Percentiles rank a stretch among this genome's conserved stretches.
Evolutionary conservation across 139 green algal genomes (phyloP).

Genomic region (Chlamydomonas urium): DNA sequence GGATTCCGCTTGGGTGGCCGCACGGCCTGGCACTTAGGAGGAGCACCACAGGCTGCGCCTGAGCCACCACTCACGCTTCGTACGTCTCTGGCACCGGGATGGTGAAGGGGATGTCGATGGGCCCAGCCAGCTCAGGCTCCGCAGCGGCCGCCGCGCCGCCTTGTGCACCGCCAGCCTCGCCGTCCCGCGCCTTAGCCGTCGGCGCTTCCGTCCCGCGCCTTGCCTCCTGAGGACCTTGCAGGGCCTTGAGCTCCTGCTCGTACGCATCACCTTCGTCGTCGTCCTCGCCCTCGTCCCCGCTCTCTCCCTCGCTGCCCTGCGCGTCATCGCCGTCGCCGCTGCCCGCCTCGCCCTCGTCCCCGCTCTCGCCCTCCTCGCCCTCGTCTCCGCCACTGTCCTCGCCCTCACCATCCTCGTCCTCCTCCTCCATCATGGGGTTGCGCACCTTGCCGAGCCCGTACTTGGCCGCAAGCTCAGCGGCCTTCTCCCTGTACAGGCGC

Average conservation of each 20-base stretch:
- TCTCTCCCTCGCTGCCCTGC: conserved; percentile 13
- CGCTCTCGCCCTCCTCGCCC: conserved; percentile 17
- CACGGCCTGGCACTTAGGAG: too few relatives aligned
- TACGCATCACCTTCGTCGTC: conserved; percentile 28
- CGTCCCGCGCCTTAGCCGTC: too few relatives aligned
- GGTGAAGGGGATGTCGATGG: conserved; percentile 76
- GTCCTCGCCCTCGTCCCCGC: background rate
- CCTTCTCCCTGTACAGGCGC: conserved; percentile 19
- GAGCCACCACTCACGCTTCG: conserved; percentile 27
- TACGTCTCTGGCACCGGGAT: conserved; percentile 69
- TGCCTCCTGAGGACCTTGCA: background rate
- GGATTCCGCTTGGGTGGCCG: too few relatives aligned
- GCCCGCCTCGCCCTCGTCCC: conserved; percentile 22
- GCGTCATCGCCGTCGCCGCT: conserved; percentile 8
- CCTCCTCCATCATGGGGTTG: conserved; percentile 26
- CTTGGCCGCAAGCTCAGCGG: conserved; percentile 41
- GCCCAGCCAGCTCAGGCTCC: conserved; percentile 24
- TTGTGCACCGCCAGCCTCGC: too few relatives aligned
- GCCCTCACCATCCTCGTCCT: conserved; percentile 8
- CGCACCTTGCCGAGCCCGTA: conserved; percentile 32
- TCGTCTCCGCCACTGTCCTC: conserved; percentile 14
- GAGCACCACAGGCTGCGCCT: too few relatives aligned
- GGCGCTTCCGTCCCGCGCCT: background rate
- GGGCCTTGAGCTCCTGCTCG: conserved; percentile 26
- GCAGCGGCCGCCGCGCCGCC: background rate